Evolutionary conservation across 768 basidiomycete genomes (phyloP), one percentile per base, ranked within the genome.

Genomic region (Hericium coralloides): DNA sequence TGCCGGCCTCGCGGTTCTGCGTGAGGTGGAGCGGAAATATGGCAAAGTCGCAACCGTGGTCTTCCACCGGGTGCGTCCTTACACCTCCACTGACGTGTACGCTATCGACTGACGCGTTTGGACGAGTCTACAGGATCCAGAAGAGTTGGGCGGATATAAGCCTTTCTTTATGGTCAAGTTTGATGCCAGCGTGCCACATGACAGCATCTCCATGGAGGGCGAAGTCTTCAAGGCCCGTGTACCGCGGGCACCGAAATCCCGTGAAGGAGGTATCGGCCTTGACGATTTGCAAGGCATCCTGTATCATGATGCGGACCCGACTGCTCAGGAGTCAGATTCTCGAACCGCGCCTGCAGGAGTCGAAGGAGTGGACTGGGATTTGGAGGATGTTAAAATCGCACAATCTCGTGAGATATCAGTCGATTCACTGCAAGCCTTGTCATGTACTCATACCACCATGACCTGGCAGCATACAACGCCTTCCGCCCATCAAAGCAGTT

Each of bases 131-230:
- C 22, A 62, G 61, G 59, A 62, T 31, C 0, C 22, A 0, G 53
- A 47, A 2, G 18, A 15, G 17, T 5, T 52, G 31, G 23, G 26
- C 20, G 9, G 22, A 17, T 57, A 57, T 15, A 53, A 53, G 0
- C 31, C 59, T 22, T 53, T 55, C 51, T 55, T 62, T 15, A 57
- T 48, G 49, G 55, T 62, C 50, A 23, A 60, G 20, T 62, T 43
- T 53, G 59, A 62, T 15, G 37, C 43, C 39, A 37, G 39, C 20
- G 59, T 41, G 12, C 49, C 54, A 38, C 39, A 45, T 20, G 14
- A 54, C 38, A 38, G 31, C 26, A 18, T 57, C 23, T 59, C 56
- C 12, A 53, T 41, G 37, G 20, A n/a, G 14, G 18, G 9, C 0
- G 25, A 15, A 3, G 39, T 17, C 20, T 20, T 62, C 10, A 25